phyloP scores from a whole-genome alignment of 345 rosid genomes.

The Citrus mangshanensis region DNA sequence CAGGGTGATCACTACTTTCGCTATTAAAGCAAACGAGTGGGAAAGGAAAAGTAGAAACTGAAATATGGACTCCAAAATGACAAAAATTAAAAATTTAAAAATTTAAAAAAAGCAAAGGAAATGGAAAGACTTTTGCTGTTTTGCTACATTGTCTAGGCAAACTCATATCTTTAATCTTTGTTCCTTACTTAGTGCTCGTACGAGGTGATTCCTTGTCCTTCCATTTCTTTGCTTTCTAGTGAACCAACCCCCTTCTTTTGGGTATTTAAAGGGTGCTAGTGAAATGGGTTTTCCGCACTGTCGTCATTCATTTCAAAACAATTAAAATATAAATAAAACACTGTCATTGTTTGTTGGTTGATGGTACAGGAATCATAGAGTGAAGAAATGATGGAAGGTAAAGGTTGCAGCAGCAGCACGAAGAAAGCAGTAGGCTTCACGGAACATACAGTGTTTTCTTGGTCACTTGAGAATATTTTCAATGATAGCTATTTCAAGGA shows the following conservation, averaged over 20 bases:
- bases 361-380: not conserved
- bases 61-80: too few species aligned
- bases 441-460: conserved; percentile 14
- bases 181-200: not conserved
- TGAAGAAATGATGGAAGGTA: not conserved
- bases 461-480: conserved; percentile 38
- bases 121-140: not conserved
- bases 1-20: too few species aligned
- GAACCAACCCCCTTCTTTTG: not conserved
- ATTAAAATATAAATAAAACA: too few species aligned
- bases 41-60: too few species aligned
- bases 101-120: not conserved
- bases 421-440: not conserved
- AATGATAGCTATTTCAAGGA: conserved; percentile 24
- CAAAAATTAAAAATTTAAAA: too few species aligned
- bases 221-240: not conserved
- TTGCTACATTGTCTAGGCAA: not conserved
- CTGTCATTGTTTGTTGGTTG: not conserved
- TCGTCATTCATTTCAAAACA: too few species aligned
- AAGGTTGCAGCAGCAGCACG: not conserved
- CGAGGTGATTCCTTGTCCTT: not conserved
- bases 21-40: too few species aligned
- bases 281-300: not conserved
- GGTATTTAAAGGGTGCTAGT: not conserved
- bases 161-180: too few species aligned